Conservation (phyloP, 1,284 basidiomycete genomes). For the Apiotrichum montevideense region DNA sequence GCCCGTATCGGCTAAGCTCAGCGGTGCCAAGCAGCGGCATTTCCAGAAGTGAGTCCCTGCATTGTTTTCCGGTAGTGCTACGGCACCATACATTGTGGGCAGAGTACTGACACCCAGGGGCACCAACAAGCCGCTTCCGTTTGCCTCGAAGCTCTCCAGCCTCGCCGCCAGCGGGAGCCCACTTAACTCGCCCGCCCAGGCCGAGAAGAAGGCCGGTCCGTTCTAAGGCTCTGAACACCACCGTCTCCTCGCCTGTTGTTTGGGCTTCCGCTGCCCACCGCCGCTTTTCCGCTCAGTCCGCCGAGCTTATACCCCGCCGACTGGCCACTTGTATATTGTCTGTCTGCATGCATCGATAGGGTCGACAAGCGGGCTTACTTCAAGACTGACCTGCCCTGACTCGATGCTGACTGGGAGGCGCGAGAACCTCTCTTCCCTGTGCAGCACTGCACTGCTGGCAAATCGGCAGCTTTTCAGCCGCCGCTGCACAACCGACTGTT, state of each 20-base stretch:
- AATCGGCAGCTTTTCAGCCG: too few relatives aligned
- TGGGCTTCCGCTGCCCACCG: too few relatives aligned
- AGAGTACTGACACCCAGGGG: not conserved
- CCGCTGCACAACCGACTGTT: too few relatives aligned
- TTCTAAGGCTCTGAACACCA: not conserved
- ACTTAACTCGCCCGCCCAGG: constrained; percentile 1
- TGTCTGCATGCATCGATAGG: too few relatives aligned
- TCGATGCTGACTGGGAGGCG: too few relatives aligned
- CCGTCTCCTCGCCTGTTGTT: not conserved
- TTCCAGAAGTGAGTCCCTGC: constrained; percentile 66
- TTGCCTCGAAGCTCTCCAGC: constrained; percentile 37
- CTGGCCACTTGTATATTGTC: too few relatives aligned
- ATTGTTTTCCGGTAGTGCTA: constrained; percentile 19
- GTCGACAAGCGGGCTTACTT: too few relatives aligned
- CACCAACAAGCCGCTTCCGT: constrained; percentile 33
- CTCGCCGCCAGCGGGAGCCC: constrained; percentile 14
- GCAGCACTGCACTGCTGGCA: too few relatives aligned
- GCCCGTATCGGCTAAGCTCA: constrained; percentile 80
- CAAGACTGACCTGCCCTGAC: too few relatives aligned
- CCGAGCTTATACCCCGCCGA: too few relatives aligned
- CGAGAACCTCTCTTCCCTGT: too few relatives aligned
- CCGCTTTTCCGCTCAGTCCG: too few relatives aligned
- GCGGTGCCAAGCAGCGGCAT: constrained; percentile 79
- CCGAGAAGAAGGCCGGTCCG: constrained; percentile 10
- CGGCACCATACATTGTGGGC: not conserved